Base-by-base conservation (phyloP, 116 monocot genomes). In the Iris pallida region DNA sequence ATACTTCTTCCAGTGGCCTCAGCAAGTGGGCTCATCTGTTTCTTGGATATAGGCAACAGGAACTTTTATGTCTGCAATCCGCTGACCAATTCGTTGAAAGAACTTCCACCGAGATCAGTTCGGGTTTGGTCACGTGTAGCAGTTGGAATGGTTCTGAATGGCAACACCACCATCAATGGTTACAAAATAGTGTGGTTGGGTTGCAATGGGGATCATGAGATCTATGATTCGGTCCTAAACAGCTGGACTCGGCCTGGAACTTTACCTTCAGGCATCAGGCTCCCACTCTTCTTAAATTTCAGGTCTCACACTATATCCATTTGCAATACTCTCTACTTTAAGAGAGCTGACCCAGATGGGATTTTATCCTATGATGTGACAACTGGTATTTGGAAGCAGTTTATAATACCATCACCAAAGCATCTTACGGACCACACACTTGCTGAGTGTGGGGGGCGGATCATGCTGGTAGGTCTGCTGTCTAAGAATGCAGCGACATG, bases 401-500 rank as follows among this genome's bases (percentile, higher is more conserved):
- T 79, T 12, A 49, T 66, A 6, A 81, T 92, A 17, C 92, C 92
- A n/a, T 71, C 66, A 51, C 92, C 85, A 5, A 30, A 42, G 19
- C 54, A 77, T 65, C 63, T 92, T 16, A 71, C 48, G 9, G 88
- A 92, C 52, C 71, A 60, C 54, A 69, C 71, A 7, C 73, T 92
- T 49, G 92, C 88, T 0, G 85, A 74, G 67, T 88, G 66, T 57
- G 53, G 65, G 20, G 88, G 88, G 9, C 62, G 73, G 71, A 48
- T 88, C 8, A 68, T 92, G 78, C 92, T 92, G 7, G 85, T 92
- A 30, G 92, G 92, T 15, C 55, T 92, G 85, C 74, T 85, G 18
- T 83, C 73, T 4, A 92, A 85, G 59, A 92, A 92, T 75, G 85
- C 85, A 2, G 88, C 77, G 44, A 88, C 82, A 9, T 92, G 92